A percentile compares a stretch with the other conserved stretches of the same genome.
phyloP scores from a whole-genome alignment of 176 grass and related monocot species.

The Musa acuminata region DNA sequence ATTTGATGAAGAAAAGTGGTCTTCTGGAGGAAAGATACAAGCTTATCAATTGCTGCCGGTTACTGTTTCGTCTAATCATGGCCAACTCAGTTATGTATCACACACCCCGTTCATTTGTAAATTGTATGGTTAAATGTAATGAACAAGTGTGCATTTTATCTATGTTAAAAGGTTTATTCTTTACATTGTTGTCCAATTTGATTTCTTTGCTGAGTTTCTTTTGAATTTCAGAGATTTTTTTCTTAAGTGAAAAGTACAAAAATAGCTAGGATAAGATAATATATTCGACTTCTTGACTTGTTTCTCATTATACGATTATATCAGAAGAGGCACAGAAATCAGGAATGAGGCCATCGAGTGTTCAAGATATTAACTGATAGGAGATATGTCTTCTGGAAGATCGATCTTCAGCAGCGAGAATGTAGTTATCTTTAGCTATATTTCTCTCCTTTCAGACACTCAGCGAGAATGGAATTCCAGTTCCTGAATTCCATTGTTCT shows the following conservation, averaged over 20 bases:
- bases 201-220: neutral
- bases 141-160: neutral
- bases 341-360: neutral
- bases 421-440: neutral
- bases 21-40: neutral
- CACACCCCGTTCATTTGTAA: neutral
- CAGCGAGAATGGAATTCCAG: no score
- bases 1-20: neutral
- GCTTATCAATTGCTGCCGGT: neutral
- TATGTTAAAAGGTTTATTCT: neutral
- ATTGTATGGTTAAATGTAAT: neutral
- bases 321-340: neutral
- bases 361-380: neutral
- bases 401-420: neutral
- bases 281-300: neutral
- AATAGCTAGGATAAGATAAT: neutral
- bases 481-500: neutral
- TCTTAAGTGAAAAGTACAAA: neutral
- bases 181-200: neutral
- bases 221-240: neutral
- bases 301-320: neutral
- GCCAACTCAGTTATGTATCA: conserved; percentile 3
- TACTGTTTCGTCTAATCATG: neutral
- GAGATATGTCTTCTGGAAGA: neutral
- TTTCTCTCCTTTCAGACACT: neutral